These are phyloP conservation scores for Rhizopus arrhizus DNA, from an alignment of 371 early-diverging fungal species.

Conservation along the genomic window DNA sequence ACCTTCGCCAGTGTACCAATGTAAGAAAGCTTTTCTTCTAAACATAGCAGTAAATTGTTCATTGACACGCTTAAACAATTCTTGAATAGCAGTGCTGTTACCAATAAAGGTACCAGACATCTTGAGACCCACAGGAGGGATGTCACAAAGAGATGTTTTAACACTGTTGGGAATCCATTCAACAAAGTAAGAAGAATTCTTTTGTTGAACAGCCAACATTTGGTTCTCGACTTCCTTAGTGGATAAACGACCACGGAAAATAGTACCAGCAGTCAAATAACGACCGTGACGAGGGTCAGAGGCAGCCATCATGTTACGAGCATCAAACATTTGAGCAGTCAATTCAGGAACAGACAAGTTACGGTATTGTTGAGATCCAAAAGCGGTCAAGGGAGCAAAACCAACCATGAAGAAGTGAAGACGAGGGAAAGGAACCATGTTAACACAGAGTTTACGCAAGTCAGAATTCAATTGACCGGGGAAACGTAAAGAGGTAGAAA, in stretches of 20 bases:
- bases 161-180: slow-evolving; percentile 99
- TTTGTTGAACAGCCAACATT: slow-evolving; percentile 93
- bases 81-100: slow-evolving; percentile 98
- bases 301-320: slow-evolving; percentile 99
- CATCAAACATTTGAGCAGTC: slow-evolving; percentile 98
- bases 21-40: slow-evolving; percentile 95
- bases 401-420: slow-evolving; percentile 99
- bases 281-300: slow-evolving; percentile 97
- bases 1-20: slow-evolving; percentile 98
- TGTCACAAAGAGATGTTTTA: slow-evolving; percentile 98
- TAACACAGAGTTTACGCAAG: slow-evolving; percentile 97
- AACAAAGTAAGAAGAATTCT: slow-evolving; percentile 97
- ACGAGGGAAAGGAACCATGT: slow-evolving; percentile 99
- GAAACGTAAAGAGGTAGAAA: slow-evolving; percentile 98
- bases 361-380: slow-evolving; percentile 87
- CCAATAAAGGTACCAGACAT: slow-evolving; percentile 99
- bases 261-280: slow-evolving; percentile 96
- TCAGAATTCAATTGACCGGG: slow-evolving; percentile 99
- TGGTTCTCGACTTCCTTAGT: slow-evolving; percentile 99
- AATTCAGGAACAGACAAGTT: slow-evolving; percentile 90
- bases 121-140: slow-evolving; percentile 94
- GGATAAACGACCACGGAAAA: slow-evolving; percentile 97
- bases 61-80: slow-evolving; percentile 96
- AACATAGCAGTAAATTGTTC: slow-evolving; percentile 97
- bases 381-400: slow-evolving; percentile 95